These are phyloP conservation scores for Lyophyllum atratum DNA, from an alignment of 768 basidiomycete genomes.

Conservation along the genomic window DNA sequence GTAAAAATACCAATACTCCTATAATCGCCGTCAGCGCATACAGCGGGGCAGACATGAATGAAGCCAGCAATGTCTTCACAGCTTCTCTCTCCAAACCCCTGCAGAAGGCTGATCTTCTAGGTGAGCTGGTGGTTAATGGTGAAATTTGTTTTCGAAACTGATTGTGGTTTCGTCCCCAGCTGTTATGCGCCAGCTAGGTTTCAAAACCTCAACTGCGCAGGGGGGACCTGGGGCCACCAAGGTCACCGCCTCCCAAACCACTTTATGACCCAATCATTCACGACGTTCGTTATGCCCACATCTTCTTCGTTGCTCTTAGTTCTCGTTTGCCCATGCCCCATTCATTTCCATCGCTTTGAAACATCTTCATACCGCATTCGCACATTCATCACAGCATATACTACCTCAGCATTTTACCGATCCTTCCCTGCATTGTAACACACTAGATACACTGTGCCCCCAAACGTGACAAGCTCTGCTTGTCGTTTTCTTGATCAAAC, in stretches of 20 bases:
- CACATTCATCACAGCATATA: constrained; percentile 35
- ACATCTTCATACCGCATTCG: constrained; percentile 35
- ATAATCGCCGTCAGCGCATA: constrained; percentile 93
- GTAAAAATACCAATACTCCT: constrained; percentile 91
- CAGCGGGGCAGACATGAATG: constrained; percentile 66
- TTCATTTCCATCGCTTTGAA: constrained; percentile 34
- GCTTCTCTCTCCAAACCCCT: constrained; percentile 88
- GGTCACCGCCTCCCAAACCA: constrained; percentile 44
- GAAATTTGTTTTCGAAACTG: constrained; percentile 5
- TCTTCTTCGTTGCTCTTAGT: constrained; percentile 25
- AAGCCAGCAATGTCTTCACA: constrained; percentile 70
- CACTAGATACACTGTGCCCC: constrained; percentile 41
- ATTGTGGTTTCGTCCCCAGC: constrained; percentile 26
- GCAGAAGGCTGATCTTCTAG: constrained; percentile 82
- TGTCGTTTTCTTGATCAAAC: not conserved
- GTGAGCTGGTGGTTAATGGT: constrained; percentile 29
- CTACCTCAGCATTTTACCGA: constrained; percentile 33
- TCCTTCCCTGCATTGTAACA: constrained; percentile 46
- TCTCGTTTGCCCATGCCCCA: constrained; percentile 29
- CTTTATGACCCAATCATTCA: constrained; percentile 33
- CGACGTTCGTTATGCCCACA: constrained; percentile 28
- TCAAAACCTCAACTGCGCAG: constrained; percentile 80
- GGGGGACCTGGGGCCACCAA: constrained; percentile 53
- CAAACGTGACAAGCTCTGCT: constrained; percentile 17
- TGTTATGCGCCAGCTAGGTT: constrained; percentile 85